phyloP scores from a whole-genome alignment of 495 filamentous ascomycete species.

The Beverwykella pulmonaria region DNA sequence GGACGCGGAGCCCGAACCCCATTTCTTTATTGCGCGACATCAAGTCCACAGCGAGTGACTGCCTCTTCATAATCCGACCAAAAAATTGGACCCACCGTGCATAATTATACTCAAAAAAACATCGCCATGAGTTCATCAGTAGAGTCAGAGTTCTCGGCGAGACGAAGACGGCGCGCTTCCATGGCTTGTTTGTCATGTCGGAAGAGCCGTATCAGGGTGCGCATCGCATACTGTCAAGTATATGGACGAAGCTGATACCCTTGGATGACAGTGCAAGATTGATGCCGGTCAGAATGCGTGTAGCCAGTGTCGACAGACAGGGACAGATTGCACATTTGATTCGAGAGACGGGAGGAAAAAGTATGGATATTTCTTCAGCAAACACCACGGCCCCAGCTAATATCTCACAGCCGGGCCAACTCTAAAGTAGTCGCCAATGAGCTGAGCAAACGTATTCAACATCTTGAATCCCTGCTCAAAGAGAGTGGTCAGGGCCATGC shows the following conservation, averaged over 20 bases:
- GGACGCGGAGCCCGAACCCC: constrained; percentile 3
- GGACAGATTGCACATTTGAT: constrained; percentile 12
- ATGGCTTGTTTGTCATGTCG: constrained; percentile 21
- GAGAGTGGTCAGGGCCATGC: constrained; percentile 17
- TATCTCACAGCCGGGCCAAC: constrained; percentile 9
- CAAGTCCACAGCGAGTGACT: not conserved
- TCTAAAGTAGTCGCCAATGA: constrained; percentile 25
- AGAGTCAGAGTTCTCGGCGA: constrained; percentile 20
- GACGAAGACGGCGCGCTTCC: constrained; percentile 15
- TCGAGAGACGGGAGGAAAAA: constrained; percentile 18
- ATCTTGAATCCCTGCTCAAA: constrained; percentile 12
- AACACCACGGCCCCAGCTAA: not conserved
- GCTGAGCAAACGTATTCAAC: constrained; percentile 21
- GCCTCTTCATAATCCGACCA: constrained; percentile 21
- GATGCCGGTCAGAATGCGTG: constrained; percentile 15
- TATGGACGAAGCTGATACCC: not conserved
- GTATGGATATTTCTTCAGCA: not conserved
- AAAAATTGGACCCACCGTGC: not conserved
- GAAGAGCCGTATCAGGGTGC: constrained; percentile 23
- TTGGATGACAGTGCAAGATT: constrained; percentile 1
- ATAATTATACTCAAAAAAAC: not conserved
- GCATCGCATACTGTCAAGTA: not conserved
- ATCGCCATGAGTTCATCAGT: constrained; percentile 7
- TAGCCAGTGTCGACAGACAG: constrained; percentile 13
- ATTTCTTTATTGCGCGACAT: not conserved